phyloP scores from a whole-genome alignment of 2,329 filamentous ascomycete species.

The Fusarium neocosmosporiellum region DNA sequence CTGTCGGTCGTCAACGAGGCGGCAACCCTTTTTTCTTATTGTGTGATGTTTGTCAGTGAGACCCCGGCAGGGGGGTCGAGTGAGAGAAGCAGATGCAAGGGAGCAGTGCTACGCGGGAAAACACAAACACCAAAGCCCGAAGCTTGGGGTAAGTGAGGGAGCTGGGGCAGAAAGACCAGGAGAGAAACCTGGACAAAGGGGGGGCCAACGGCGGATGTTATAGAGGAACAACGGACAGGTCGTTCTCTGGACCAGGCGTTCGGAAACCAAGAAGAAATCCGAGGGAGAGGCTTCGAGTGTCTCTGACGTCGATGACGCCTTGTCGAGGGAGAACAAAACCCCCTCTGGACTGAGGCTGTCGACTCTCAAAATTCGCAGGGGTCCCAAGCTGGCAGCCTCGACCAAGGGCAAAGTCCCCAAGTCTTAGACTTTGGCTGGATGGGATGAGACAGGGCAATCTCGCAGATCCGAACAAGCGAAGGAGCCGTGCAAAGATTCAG shows the following conservation, averaged over 20 bases:
- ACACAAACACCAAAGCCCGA: slow-evolving; percentile 21
- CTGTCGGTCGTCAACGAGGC: slow-evolving; percentile 22
- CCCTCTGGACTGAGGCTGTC: slow-evolving; percentile 23
- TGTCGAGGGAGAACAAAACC: slow-evolving; percentile 30
- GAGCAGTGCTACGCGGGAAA: slow-evolving; percentile 27
- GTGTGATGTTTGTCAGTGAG: slow-evolving; percentile 30
- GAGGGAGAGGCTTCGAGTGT: slow-evolving; percentile 26
- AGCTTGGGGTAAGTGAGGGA: slow-evolving; percentile 19
- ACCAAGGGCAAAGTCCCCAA: slow-evolving; percentile 19
- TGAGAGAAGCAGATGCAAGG: slow-evolving; percentile 32
- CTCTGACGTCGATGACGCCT: slow-evolving; percentile 8
- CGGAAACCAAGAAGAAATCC: slow-evolving; percentile 14
- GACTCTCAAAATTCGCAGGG: slow-evolving; percentile 18
- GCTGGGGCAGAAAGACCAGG: not conserved
- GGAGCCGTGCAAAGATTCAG: slow-evolving; percentile 3
- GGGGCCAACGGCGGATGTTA: slow-evolving; percentile 17
- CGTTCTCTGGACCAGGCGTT: slow-evolving; percentile 2
- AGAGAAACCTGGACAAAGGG: slow-evolving; percentile 13
- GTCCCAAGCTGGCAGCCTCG: slow-evolving; percentile 1
- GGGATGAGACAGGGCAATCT: slow-evolving; percentile 37
- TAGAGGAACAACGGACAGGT: slow-evolving; percentile 14
- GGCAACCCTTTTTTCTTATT: slow-evolving; percentile 13
- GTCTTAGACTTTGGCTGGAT: slow-evolving; percentile 25
- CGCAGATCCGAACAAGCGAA: slow-evolving; percentile 16
- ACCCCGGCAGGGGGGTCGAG: slow-evolving; percentile 20